phyloP scores from a whole-genome alignment of 176 grass and related monocot species.

The Metroxylon sagu region DNA sequence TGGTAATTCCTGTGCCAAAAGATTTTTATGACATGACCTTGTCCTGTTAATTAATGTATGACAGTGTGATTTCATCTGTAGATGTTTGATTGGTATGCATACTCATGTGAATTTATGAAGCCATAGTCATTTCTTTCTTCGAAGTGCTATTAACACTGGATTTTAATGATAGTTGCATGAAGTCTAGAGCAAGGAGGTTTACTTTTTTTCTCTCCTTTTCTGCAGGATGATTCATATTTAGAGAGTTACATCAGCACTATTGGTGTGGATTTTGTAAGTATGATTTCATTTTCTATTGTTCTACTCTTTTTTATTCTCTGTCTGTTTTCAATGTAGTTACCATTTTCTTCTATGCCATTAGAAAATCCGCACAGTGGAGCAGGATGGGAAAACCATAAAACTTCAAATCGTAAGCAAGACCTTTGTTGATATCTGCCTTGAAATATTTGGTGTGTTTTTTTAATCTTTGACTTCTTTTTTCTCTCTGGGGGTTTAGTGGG shows the following conservation, averaged over 20 bases:
- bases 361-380: slow-evolving; percentile 23
- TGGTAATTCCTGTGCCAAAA: too few relatives aligned
- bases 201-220: background rate
- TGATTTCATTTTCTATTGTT: background rate
- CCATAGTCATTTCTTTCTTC: too few relatives aligned
- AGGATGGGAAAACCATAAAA: slow-evolving; percentile 19
- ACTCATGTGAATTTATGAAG: too few relatives aligned
- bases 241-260: slow-evolving; percentile 24
- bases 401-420: slow-evolving; percentile 17
- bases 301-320: background rate
- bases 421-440: background rate
- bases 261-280: slow-evolving; percentile 24
- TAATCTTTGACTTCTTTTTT: background rate
- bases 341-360: background rate
- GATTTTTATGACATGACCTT: too few relatives aligned
- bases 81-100: too few relatives aligned
- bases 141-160: too few relatives aligned
- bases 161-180: too few relatives aligned
- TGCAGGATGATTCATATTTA: slow-evolving; percentile 20
- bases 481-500: slow-evolving; percentile 1
- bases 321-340: too few relatives aligned
- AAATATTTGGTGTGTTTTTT: background rate
- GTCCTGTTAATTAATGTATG: too few relatives aligned
- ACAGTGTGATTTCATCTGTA: too few relatives aligned
- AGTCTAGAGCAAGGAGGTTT: background rate